These are phyloP conservation scores for Sicyos edulis DNA, from an alignment of 306 rosid genomes.

Conservation along the genomic window DNA sequence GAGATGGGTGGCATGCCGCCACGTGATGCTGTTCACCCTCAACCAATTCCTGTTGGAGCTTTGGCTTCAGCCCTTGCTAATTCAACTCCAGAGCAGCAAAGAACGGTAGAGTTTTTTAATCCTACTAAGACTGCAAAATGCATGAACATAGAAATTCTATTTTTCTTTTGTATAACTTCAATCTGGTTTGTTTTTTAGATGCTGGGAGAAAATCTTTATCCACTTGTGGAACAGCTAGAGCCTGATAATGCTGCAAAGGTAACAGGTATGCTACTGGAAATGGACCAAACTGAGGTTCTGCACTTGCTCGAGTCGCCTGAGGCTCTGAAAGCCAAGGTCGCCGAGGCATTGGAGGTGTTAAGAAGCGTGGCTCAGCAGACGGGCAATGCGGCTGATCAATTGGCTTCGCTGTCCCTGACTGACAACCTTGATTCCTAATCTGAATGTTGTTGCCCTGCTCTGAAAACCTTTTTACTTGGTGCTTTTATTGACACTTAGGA, in stretches of 20 bases:
- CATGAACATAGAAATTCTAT: background rate
- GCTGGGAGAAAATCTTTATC: slow-evolving; percentile 97
- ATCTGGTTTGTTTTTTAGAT: slow-evolving; percentile 41
- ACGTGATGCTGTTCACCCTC: slow-evolving; percentile 71
- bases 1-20: slow-evolving; percentile 72
- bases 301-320: slow-evolving; percentile 98
- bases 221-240: slow-evolving; percentile 96
- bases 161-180: background rate
- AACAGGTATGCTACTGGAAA: slow-evolving; percentile 98
- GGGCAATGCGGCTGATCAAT: slow-evolving; percentile 78
- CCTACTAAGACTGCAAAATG: background rate
- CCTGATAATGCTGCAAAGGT: slow-evolving; percentile 95
- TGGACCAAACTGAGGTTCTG: slow-evolving; percentile 97
- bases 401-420: slow-evolving; percentile 66
- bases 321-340: slow-evolving; percentile 91
- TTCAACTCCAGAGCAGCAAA: slow-evolving; percentile 92
- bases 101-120: slow-evolving; percentile 47
- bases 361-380: slow-evolving; percentile 85
- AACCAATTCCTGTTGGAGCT: slow-evolving; percentile 84
- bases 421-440: slow-evolving; percentile 73
- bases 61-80: slow-evolving; percentile 93
- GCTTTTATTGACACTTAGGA: background rate
- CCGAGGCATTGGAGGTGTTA: slow-evolving; percentile 94
- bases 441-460: background rate
- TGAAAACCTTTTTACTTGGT: slow-evolving; percentile 11